Conservation (phyloP, 495 filamentous ascomycete species). For the Talaromyces stipitatus region DNA sequence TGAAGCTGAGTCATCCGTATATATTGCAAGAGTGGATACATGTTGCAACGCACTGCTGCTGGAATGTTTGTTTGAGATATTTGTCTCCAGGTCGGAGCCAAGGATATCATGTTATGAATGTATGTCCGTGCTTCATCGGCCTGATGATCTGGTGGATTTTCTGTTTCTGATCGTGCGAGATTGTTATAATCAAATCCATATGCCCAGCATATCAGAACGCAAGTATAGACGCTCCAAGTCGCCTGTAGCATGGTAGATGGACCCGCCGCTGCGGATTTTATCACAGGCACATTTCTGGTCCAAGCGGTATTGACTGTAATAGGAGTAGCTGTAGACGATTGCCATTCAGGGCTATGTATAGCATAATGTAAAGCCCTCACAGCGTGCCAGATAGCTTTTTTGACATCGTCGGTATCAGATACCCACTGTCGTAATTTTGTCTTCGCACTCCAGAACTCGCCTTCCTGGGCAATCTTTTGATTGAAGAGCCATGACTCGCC, state of each 20-base stretch:
- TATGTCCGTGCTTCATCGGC: slow-evolving; percentile 1
- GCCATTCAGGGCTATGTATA: not conserved
- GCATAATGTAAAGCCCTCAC: slow-evolving; percentile 8
- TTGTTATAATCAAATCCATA: slow-evolving; percentile 9
- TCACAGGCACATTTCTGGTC: not conserved
- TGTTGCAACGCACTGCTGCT: slow-evolving; percentile 4
- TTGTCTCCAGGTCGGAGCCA: slow-evolving; percentile 7
- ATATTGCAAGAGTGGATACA: slow-evolving; percentile 1
- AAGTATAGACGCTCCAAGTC: slow-evolving; percentile 14
- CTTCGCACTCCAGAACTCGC: slow-evolving; percentile 10
- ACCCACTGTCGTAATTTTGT: slow-evolving; percentile 12
- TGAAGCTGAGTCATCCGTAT: not conserved
- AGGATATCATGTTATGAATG: slow-evolving; percentile 7
- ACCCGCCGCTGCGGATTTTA: not conserved
- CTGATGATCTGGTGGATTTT: not conserved
- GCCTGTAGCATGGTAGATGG: slow-evolving; percentile 10
- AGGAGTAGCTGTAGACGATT: not conserved
- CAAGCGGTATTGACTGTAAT: not conserved
- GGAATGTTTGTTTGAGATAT: slow-evolving; percentile 3
- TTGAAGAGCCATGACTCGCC: slow-evolving; percentile 19
- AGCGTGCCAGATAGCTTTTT: slow-evolving; percentile 15
- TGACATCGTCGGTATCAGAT: slow-evolving; percentile 4
- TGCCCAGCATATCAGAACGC: slow-evolving; percentile 16
- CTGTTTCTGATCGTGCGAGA: not conserved
- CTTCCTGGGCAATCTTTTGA: slow-evolving; percentile 12